Conservation (phyloP, 805 yeast species). For the Ogataea zsoltii region DNA sequence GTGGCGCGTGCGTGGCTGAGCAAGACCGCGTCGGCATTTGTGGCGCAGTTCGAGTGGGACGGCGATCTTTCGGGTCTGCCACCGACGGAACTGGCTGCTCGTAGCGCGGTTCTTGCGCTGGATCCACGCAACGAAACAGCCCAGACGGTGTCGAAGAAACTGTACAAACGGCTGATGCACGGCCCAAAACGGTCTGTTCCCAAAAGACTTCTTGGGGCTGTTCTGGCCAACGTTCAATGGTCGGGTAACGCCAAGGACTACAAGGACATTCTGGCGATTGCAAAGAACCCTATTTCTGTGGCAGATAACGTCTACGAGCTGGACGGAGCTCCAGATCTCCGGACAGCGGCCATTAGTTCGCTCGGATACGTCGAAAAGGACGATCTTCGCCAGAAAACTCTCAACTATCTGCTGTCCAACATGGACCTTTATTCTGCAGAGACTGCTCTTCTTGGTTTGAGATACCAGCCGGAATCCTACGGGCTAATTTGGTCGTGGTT, state of each 20-base stretch:
- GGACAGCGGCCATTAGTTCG: constrained; percentile 56
- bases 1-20: constrained; percentile 17
- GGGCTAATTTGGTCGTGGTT: constrained; percentile 59
- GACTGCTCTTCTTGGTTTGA: constrained; percentile 56
- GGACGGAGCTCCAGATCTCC: constrained; percentile 39
- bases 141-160: constrained; percentile 37
- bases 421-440: constrained; percentile 58
- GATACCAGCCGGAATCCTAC: constrained; percentile 35
- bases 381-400: constrained; percentile 50
- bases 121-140: constrained; percentile 31
- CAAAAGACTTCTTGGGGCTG: constrained; percentile 46
- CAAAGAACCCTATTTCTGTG: constrained; percentile 50
- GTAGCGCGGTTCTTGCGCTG: constrained; percentile 45
- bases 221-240: constrained; percentile 34
- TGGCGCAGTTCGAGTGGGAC: constrained; percentile 41
- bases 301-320: constrained; percentile 36
- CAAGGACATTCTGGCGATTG: constrained; percentile 57
- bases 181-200: constrained; percentile 58
- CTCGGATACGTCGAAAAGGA: constrained; percentile 49
- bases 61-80: constrained; percentile 26
- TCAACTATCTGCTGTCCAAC: constrained; percentile 58
- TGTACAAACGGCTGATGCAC: constrained; percentile 51
- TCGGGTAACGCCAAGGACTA: constrained; percentile 47
- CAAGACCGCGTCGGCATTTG: constrained; percentile 20
- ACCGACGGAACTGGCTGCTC: constrained; percentile 42